phyloP scores from a whole-genome alignment of 495 filamentous ascomycete genomes.

The Endocarpon pusillum region DNA sequence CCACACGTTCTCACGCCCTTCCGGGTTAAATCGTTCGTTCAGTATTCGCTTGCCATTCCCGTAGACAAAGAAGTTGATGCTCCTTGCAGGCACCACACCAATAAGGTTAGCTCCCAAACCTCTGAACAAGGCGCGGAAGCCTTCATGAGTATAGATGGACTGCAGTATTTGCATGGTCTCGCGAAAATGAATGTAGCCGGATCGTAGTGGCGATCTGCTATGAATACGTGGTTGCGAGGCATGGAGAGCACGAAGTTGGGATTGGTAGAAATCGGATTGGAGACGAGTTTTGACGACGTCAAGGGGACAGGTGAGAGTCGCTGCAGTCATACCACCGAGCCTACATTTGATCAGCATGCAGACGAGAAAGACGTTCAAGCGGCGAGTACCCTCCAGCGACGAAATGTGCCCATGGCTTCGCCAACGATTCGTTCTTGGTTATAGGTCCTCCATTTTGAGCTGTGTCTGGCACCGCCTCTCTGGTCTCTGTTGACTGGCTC shows the following conservation, averaged over 20 bases:
- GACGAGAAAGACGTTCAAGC: background rate
- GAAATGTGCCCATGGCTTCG: slow-evolving; percentile 77
- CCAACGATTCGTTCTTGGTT: slow-evolving; percentile 28
- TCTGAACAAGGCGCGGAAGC: slow-evolving; percentile 40
- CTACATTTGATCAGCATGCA: slow-evolving; percentile 23
- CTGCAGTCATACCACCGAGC: slow-evolving; percentile 72
- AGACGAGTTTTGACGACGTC: slow-evolving; percentile 83
- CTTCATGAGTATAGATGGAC: slow-evolving; percentile 34
- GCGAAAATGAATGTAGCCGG: slow-evolving; percentile 29
- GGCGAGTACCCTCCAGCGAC: slow-evolving; percentile 64
- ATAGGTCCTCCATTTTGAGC: slow-evolving; percentile 18
- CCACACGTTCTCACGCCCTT: slow-evolving; percentile 27
- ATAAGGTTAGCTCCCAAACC: slow-evolving; percentile 39
- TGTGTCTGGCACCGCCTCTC: slow-evolving; percentile 32
- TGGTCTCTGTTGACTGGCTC: slow-evolving; percentile 44
- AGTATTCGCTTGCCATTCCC: slow-evolving; percentile 39
- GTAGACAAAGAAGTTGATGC: slow-evolving; percentile 42
- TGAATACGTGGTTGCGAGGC: slow-evolving; percentile 20
- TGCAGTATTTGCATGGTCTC: slow-evolving; percentile 41
- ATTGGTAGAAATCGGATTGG: slow-evolving; percentile 81
- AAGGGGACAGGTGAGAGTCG: slow-evolving; percentile 70
- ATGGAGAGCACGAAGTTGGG: slow-evolving; percentile 34
- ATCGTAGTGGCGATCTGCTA: slow-evolving; percentile 27
- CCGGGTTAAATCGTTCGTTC: slow-evolving; percentile 23
- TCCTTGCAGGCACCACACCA: slow-evolving; percentile 39